These are phyloP conservation scores for Fraxinus floribunda DNA, from an alignment of 305 asterid genomes.

Conservation along the genomic window DNA sequence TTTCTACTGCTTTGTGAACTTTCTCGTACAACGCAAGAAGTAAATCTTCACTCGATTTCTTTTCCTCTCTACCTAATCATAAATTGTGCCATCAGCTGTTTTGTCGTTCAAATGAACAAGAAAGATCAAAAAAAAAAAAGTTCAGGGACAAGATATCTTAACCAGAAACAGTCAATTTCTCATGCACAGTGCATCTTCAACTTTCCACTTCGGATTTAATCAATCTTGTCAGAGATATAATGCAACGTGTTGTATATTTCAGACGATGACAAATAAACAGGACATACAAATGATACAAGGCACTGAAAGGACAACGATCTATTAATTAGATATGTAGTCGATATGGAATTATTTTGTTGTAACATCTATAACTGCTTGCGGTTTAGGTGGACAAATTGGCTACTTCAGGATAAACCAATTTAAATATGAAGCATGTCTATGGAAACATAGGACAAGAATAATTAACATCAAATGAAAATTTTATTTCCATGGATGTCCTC, in stretches of 20 bases:
- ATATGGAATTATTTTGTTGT: background rate
- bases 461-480: conserved; percentile 6
- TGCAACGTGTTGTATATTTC: background rate
- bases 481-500: conserved; percentile 25
- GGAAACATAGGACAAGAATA: background rate
- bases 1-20: conserved; percentile 70
- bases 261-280: background rate
- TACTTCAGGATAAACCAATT: background rate
- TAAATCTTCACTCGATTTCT: conserved; percentile 43
- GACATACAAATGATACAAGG: background rate
- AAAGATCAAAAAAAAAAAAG: background rate
- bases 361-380: background rate
- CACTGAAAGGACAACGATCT: background rate
- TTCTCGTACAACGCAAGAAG: conserved; percentile 58
- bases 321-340: background rate
- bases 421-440: background rate
- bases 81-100: background rate
- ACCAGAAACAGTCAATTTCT: background rate
- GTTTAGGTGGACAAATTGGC: background rate
- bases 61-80: conserved; percentile 42
- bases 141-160: background rate
- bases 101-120: background rate
- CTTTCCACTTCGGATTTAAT: background rate
- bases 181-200: background rate
- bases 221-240: background rate